Evolutionary conservation across 2,329 filamentous ascomycete species (phyloP).

Genomic region (Cadophora luteo-olivacea): DNA sequence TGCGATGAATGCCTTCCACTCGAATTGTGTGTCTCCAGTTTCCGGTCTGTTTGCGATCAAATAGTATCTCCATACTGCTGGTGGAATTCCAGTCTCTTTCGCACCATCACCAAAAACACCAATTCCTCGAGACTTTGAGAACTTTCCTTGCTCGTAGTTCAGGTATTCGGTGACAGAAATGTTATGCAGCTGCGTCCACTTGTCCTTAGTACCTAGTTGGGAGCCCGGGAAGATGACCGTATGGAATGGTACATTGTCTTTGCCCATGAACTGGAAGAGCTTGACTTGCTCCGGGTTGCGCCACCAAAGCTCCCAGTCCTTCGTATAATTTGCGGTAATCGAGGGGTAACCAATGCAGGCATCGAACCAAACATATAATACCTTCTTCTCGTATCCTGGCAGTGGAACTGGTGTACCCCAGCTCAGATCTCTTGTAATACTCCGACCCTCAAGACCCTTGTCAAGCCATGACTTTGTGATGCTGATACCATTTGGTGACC

Average conservation of each 20-base stretch:
- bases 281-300: slow-evolving; percentile 85
- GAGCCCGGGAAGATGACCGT: slow-evolving; percentile 90
- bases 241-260: slow-evolving; percentile 84
- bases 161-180: slow-evolving; percentile 90
- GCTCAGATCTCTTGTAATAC: slow-evolving; percentile 90
- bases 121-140: slow-evolving; percentile 87
- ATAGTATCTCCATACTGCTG: slow-evolving; percentile 95
- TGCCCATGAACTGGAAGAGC: slow-evolving; percentile 94
- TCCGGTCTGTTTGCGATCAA: slow-evolving; percentile 86
- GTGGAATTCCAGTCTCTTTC: slow-evolving; percentile 81
- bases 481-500: slow-evolving; percentile 76
- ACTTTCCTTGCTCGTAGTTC: slow-evolving; percentile 89
- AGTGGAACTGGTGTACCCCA: slow-evolving; percentile 73
- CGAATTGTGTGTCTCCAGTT: slow-evolving; percentile 85
- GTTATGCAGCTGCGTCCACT: slow-evolving; percentile 89
- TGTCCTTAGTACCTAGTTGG: slow-evolving; percentile 82
- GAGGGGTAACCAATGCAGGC: slow-evolving; percentile 95
- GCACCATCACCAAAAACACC: slow-evolving; percentile 93
- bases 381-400: slow-evolving; percentile 72
- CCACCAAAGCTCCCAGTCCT: slow-evolving; percentile 95
- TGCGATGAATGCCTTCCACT: slow-evolving; percentile 84
- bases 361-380: slow-evolving; percentile 88
- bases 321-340: slow-evolving; percentile 89
- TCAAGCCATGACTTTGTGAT: slow-evolving; percentile 85
- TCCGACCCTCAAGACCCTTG: slow-evolving; percentile 83